Evolutionary conservation across 1,139 yeast genomes (phyloP).

Genomic region (Pneumocystis murina): DNA sequence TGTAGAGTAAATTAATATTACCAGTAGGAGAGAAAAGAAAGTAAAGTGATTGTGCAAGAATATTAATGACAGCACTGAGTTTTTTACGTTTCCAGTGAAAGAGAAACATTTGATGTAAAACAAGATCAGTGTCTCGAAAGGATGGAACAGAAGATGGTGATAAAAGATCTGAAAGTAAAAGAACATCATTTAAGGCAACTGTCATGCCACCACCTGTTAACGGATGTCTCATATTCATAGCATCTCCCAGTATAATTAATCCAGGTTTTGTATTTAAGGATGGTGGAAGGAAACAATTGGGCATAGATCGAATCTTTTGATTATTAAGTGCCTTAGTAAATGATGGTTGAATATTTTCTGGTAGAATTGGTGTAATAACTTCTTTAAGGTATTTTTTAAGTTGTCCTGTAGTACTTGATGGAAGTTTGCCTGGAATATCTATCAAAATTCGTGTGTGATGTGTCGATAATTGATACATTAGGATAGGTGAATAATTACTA

Average conservation of each 20-base stretch:
- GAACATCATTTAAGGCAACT: slow-evolving; percentile 84
- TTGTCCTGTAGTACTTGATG: slow-evolving; percentile 46
- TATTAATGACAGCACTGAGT: slow-evolving; percentile 72
- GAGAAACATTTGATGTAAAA: slow-evolving; percentile 40
- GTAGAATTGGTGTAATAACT: slow-evolving; percentile 55
- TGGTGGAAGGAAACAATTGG: slow-evolving; percentile 83
- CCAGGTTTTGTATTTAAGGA: slow-evolving; percentile 52
- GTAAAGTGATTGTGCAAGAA: slow-evolving; percentile 79
- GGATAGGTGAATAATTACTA: slow-evolving; percentile 74
- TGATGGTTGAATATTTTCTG: slow-evolving; percentile 48
- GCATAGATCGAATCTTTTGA: slow-evolving; percentile 67
- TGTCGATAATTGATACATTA: slow-evolving; percentile 74
- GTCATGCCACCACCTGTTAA: slow-evolving; percentile 99
- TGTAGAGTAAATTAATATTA: slow-evolving; percentile 18
- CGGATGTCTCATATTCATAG: slow-evolving; percentile 95
- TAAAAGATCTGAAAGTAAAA: slow-evolving; percentile 43
- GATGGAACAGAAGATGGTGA: slow-evolving; percentile 43
- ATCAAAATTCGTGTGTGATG: slow-evolving; percentile 77
- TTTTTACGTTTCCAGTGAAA: slow-evolving; percentile 69
- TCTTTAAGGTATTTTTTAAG: slow-evolving; percentile 44
- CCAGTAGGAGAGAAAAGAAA: slow-evolving; percentile 79
- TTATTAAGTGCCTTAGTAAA: slow-evolving; percentile 42
- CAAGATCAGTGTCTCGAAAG: slow-evolving; percentile 40
- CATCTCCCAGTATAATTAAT: slow-evolving; percentile 77
- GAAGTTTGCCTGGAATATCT: slow-evolving; percentile 70